Evolutionary conservation across 2,329 filamentous ascomycete genomes (phyloP).

Genomic region (Exophiala alcalophila): DNA sequence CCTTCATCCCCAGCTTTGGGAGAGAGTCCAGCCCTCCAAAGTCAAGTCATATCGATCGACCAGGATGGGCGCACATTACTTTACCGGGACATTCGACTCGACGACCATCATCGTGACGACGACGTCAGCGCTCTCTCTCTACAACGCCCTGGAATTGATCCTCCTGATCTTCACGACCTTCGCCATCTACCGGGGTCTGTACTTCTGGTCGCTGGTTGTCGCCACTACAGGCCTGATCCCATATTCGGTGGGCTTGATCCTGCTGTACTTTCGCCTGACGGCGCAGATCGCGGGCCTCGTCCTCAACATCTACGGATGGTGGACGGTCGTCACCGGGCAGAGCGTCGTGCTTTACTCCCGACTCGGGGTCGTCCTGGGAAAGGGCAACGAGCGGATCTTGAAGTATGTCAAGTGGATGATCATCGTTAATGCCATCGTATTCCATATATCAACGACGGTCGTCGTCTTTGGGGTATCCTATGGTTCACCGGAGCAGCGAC

Average conservation of each 20-base stretch:
- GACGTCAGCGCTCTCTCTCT: slow-evolving; percentile 34
- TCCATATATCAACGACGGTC: slow-evolving; percentile 45
- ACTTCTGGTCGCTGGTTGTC: slow-evolving; percentile 50
- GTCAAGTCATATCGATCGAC: neutral
- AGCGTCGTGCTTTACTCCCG: slow-evolving; percentile 52
- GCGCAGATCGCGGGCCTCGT: slow-evolving; percentile 24
- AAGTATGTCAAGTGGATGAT: slow-evolving; percentile 47
- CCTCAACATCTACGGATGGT: slow-evolving; percentile 46
- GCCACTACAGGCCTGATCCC: slow-evolving; percentile 45
- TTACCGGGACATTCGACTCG: slow-evolving; percentile 7
- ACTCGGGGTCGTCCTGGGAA: slow-evolving; percentile 44
- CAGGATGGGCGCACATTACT: slow-evolving; percentile 4
- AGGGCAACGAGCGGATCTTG: slow-evolving; percentile 33
- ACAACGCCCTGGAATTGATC: slow-evolving; percentile 50
- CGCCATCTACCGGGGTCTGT: slow-evolving; percentile 44
- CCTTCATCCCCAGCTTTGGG: no score
- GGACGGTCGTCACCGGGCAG: slow-evolving; percentile 48
- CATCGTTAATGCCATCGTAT: slow-evolving; percentile 41
- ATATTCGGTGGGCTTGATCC: slow-evolving; percentile 46
- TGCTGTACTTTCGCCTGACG: slow-evolving; percentile 44
- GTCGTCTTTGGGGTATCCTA: slow-evolving; percentile 41
- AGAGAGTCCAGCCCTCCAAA: no score
- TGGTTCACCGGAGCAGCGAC: slow-evolving; percentile 29
- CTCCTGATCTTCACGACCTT: slow-evolving; percentile 50
- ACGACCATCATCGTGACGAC: slow-evolving; percentile 10